Conservation (phyloP, 306 rosid species). For the Vigna reflexopilosa region DNA sequence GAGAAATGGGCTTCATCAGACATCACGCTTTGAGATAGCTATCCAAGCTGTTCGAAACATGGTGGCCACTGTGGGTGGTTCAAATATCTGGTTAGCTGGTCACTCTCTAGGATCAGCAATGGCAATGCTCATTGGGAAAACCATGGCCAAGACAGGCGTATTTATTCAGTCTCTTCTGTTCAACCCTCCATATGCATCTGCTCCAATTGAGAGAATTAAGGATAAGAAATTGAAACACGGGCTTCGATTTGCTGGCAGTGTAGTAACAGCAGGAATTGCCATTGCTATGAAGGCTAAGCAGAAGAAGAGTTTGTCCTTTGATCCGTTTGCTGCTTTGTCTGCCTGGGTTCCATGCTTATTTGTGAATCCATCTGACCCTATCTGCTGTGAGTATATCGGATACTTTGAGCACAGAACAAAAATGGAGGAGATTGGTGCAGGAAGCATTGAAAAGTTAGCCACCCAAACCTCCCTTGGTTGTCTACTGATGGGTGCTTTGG, state of each 20-base stretch:
- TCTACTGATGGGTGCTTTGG: constrained; percentile 68
- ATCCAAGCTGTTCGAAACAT: constrained; percentile 72
- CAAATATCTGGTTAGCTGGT: constrained; percentile 87
- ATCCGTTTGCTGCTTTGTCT: constrained; percentile 67
- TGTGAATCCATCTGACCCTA: constrained; percentile 80
- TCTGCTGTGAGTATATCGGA: constrained; percentile 82
- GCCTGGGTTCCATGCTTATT: constrained; percentile 79
- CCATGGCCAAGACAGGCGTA: constrained; percentile 71
- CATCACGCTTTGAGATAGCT: constrained; percentile 82
- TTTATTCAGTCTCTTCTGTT: constrained; percentile 78
- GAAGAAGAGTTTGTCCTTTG: constrained; percentile 47
- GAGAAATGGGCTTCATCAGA: constrained; percentile 72
- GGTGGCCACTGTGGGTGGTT: constrained; percentile 73
- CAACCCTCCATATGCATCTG: constrained; percentile 82
- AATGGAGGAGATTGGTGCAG: constrained; percentile 90
- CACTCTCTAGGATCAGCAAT: constrained; percentile 93
- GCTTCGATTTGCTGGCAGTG: constrained; percentile 76
- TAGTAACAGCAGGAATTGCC: constrained; percentile 80
- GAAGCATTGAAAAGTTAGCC: constrained; percentile 78
- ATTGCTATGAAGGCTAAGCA: constrained; percentile 72
- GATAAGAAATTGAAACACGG: constrained; percentile 69
- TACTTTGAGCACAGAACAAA: constrained; percentile 86
- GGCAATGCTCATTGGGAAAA: constrained; percentile 88
- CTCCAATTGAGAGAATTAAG: constrained; percentile 89
- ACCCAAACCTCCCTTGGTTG: constrained; percentile 78